These are phyloP conservation scores for Omphalea diandra DNA, from an alignment of 441 rosid genomes.

Conservation along the genomic window DNA sequence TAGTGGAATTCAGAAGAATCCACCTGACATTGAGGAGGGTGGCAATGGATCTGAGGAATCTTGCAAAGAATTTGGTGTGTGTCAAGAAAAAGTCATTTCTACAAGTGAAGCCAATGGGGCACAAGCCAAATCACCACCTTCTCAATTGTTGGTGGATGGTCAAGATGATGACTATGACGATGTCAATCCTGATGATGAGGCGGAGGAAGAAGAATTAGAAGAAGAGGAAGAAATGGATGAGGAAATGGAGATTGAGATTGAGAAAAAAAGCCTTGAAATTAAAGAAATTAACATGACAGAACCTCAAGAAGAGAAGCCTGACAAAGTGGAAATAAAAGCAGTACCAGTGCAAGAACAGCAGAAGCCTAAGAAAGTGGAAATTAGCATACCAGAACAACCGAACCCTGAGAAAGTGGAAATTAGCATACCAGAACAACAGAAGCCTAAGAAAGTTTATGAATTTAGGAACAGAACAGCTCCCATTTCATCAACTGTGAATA, in stretches of 20 bases:
- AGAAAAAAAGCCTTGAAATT: constrained; percentile 46
- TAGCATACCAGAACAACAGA: constrained; percentile 1
- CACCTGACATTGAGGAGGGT: constrained; percentile 32
- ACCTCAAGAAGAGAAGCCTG: constrained; percentile 26
- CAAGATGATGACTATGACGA: not conserved
- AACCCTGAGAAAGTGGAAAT: constrained; percentile 19
- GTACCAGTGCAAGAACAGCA: constrained; percentile 9
- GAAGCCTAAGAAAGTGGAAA: constrained; percentile 34
- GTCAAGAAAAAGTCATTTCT: constrained; percentile 49
- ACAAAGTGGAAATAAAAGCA: constrained; percentile 18
- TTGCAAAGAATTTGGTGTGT: constrained; percentile 47
- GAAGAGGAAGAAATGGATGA: constrained; percentile 35
- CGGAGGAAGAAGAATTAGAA: constrained; percentile 13
- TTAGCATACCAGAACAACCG: constrained; percentile 24
- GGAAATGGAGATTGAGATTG: constrained; percentile 31
- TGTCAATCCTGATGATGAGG: too few species aligned
- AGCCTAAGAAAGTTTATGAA: constrained; percentile 27
- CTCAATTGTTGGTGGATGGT: not conserved
- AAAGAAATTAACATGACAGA: constrained; percentile 47
- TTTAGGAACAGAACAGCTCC: constrained; percentile 40
- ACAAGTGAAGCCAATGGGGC: constrained; percentile 15
- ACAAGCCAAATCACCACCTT: constrained; percentile 16
- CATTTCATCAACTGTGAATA: constrained; percentile 41
- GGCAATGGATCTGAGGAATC: constrained; percentile 38
- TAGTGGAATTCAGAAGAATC: constrained; percentile 33